These are phyloP conservation scores for Talaromyces sp. DNA, from an alignment of 2,329 filamentous ascomycete species.

Conservation along the genomic window DNA sequence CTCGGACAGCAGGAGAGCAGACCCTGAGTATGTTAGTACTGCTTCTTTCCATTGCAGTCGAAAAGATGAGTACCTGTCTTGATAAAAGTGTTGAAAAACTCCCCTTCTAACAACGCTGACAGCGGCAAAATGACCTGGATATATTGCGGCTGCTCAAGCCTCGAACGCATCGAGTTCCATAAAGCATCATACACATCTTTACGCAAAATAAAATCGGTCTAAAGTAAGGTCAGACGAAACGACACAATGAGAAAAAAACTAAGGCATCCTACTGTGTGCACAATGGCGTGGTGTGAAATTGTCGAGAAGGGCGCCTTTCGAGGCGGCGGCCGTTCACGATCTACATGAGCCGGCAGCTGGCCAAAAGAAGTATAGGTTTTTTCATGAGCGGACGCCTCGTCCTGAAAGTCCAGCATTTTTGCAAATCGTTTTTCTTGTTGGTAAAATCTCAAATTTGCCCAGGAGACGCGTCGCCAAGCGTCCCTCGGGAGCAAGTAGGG, in stretches of 20 bases:
- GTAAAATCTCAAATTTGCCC: neutral
- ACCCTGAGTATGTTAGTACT: constrained; percentile 46
- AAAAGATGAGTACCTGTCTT: constrained; percentile 57
- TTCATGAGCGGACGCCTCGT: constrained; percentile 31
- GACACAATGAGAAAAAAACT: neutral
- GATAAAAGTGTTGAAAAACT: constrained; percentile 79
- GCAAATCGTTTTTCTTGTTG: neutral
- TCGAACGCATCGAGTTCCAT: constrained; percentile 45
- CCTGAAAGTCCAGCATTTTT: constrained; percentile 40
- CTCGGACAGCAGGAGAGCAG: constrained; percentile 77
- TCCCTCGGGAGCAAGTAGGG: neutral
- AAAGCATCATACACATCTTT: constrained; percentile 54
- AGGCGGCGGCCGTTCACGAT: constrained; percentile 62
- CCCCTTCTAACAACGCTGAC: constrained; percentile 62
- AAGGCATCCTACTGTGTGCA: constrained; percentile 54
- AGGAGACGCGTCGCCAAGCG: neutral
- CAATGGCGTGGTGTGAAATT: constrained; percentile 59
- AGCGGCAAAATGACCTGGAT: constrained; percentile 67
- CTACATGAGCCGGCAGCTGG: constrained; percentile 59
- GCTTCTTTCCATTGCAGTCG: neutral
- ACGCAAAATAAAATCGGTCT: constrained; percentile 64
- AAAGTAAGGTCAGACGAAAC: neutral
- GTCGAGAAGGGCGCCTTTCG: constrained; percentile 73
- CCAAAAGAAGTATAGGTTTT: constrained; percentile 73
- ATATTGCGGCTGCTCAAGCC: constrained; percentile 47